These are phyloP conservation scores for Nigrospora sphaerica DNA, from an alignment of 2,329 filamentous ascomycete genomes.

Conservation along the genomic window DNA sequence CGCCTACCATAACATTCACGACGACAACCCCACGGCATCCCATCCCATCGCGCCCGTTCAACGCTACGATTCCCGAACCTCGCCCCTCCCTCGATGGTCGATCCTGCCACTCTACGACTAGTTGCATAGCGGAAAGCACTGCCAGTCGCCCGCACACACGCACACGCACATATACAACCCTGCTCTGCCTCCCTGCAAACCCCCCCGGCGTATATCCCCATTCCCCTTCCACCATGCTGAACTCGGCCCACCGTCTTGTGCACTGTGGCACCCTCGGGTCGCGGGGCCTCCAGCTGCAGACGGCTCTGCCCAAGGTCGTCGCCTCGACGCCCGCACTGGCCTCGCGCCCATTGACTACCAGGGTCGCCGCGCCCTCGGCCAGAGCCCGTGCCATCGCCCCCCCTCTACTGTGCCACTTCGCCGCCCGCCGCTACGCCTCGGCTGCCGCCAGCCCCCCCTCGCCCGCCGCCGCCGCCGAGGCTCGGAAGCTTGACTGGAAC, in stretches of 20 bases:
- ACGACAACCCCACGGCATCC: too few species aligned
- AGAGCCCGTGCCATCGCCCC: conserved; percentile 7
- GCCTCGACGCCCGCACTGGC: conserved; percentile 9
- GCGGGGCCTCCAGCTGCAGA: conserved; percentile 19
- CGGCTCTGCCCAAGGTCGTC: conserved; percentile 14
- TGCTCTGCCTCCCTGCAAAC: too few species aligned
- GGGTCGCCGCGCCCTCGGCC: conserved; percentile 9
- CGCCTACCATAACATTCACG: too few species aligned
- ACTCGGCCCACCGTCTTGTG: conserved; percentile 7
- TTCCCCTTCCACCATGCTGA: too few species aligned
- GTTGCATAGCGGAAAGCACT: too few species aligned
- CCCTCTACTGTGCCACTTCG: conserved; percentile 14
- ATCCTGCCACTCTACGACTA: too few species aligned
- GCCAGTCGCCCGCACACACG: too few species aligned
- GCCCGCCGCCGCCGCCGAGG: conserved; percentile 11
- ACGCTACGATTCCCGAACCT: too few species aligned
- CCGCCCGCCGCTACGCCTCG: conserved; percentile 16
- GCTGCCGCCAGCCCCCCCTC: conserved; percentile 9
- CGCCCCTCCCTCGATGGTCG: too few species aligned
- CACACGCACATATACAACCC: too few species aligned
- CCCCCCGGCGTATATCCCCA: too few species aligned
- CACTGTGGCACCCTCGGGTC: conserved; percentile 18
- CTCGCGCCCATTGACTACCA: conserved; percentile 13
- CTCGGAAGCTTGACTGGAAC: conserved; percentile 67
- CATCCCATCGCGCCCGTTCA: too few species aligned